A percentile compares a stretch with the other conserved stretches of the same genome.
Conservation (phyloP, 306 rosid genomes). For the Quercus aquifolioides region DNA sequence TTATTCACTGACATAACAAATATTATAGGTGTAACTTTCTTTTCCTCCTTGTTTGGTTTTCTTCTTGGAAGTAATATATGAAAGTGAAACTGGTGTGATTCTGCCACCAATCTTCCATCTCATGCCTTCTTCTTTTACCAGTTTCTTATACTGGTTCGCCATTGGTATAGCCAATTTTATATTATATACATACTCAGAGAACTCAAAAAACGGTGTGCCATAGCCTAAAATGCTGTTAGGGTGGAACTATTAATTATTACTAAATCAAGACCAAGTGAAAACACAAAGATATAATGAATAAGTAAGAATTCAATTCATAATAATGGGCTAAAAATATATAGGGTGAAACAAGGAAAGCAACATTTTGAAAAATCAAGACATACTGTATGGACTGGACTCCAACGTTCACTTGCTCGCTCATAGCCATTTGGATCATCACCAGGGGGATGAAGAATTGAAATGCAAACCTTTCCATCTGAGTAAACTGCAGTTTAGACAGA, state of each 20-base stretch:
- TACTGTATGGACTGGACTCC: constrained; percentile 60
- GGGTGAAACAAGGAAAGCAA: not conserved
- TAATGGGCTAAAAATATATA: not conserved
- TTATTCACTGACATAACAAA: not conserved
- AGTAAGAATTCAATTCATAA: not conserved
- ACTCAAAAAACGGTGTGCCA: too few relatives aligned
- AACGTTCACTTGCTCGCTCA: constrained; percentile 53
- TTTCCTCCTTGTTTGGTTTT: not conserved
- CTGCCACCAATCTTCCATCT: not conserved
- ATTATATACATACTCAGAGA: not conserved
- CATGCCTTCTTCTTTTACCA: not conserved
- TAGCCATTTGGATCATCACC: constrained; percentile 62
- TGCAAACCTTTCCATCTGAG: constrained; percentile 48
- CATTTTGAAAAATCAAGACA: not conserved
- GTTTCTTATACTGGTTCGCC: not conserved
- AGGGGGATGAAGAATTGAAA: constrained; percentile 60
- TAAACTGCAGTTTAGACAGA: constrained; percentile 31
- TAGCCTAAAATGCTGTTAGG: not conserved
- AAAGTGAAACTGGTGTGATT: not conserved
- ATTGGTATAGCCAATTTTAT: not conserved
- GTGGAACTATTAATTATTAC: not conserved
- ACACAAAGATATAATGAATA: not conserved
- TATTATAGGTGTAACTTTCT: not conserved
- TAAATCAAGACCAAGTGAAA: constrained; percentile 1
- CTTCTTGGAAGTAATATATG: not conserved